Conservation (phyloP, 2,329 filamentous ascomycete species). For the Penicillium sp. region DNA sequence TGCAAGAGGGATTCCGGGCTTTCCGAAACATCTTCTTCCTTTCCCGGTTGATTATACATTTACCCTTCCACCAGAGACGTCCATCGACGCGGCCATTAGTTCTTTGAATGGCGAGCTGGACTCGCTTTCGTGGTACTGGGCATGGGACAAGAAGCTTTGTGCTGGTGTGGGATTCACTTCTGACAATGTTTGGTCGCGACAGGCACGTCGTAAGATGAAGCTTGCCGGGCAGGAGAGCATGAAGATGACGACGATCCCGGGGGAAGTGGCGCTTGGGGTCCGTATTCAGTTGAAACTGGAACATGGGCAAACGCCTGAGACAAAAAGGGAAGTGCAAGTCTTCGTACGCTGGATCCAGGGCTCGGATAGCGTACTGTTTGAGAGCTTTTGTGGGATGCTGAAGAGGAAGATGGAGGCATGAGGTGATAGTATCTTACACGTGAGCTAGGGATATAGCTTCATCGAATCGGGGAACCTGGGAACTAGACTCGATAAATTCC, state of each 20-base stretch:
- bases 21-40: constrained; percentile 50
- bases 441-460: no score
- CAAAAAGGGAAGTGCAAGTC: constrained; percentile 44
- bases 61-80: constrained; percentile 20
- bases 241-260: constrained; percentile 29
- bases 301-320: constrained; percentile 21
- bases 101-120: constrained; percentile 48
- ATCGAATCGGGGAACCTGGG: no score
- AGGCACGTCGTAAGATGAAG: constrained; percentile 59
- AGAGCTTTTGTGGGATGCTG: constrained; percentile 81
- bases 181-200: no score
- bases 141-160: no score
- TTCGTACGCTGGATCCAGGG: constrained; percentile 70
- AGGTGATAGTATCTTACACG: not conserved
- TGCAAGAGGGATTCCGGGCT: constrained; percentile 39
- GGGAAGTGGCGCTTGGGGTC: constrained; percentile 53
- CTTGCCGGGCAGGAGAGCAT: constrained; percentile 19
- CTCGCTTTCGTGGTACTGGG: constrained; percentile 59
- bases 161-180: no score
- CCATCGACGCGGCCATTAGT: constrained; percentile 31
- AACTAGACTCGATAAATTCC: not conserved
- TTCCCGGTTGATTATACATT: constrained; percentile 51
- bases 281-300: constrained; percentile 47
- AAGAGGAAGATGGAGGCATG: constrained; percentile 48
- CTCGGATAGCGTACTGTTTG: constrained; percentile 65